Evolutionary conservation across 2,329 filamentous ascomycete genomes (phyloP).

Genomic region (Penicillium vulpinum): DNA sequence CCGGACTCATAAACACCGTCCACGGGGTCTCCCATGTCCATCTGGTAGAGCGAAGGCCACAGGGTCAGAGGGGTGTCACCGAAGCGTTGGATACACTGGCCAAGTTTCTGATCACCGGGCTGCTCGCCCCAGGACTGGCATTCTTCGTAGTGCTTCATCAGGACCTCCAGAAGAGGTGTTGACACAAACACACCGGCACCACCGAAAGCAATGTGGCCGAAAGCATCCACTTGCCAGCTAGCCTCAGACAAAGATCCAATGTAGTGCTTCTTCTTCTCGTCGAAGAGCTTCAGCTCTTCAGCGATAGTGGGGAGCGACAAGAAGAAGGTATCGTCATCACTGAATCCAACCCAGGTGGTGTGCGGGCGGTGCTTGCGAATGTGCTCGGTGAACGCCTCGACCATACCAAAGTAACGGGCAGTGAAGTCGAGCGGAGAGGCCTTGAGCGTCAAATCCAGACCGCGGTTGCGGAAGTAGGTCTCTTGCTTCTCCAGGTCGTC

Average conservation of each 20-base stretch:
- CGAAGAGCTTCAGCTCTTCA: constrained; percentile 41
- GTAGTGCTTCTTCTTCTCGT: constrained; percentile 44
- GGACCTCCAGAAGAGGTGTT: constrained; percentile 39
- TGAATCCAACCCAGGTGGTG: constrained; percentile 45
- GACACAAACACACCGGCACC: constrained; percentile 49
- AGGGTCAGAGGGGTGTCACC: constrained; percentile 41
- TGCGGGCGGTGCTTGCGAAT: constrained; percentile 42
- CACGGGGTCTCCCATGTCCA: constrained; percentile 45
- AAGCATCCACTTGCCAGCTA: constrained; percentile 46
- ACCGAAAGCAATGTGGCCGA: constrained; percentile 47
- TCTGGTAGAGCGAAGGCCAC: constrained; percentile 47
- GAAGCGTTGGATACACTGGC: constrained; percentile 45
- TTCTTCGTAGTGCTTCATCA: constrained; percentile 42
- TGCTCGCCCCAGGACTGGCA: constrained; percentile 46
- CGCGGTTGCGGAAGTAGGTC: constrained; percentile 44
- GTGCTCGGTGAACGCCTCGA: constrained; percentile 41
- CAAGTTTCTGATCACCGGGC: constrained; percentile 47
- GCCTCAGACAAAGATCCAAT: constrained; percentile 47
- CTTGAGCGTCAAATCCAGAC: constrained; percentile 42
- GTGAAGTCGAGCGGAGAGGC: constrained; percentile 45
- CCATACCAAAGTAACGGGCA: constrained; percentile 46
- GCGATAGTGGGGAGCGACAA: constrained; percentile 41
- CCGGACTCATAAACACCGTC: constrained; percentile 48
- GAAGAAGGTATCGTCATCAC: constrained; percentile 49
- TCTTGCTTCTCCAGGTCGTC: constrained; percentile 42